Percentiles rank a stretch among this genome's conserved stretches.
Evolutionary conservation across 2,329 filamentous ascomycete genomes (phyloP).

Genomic region (Nectriaceae sp.): DNA sequence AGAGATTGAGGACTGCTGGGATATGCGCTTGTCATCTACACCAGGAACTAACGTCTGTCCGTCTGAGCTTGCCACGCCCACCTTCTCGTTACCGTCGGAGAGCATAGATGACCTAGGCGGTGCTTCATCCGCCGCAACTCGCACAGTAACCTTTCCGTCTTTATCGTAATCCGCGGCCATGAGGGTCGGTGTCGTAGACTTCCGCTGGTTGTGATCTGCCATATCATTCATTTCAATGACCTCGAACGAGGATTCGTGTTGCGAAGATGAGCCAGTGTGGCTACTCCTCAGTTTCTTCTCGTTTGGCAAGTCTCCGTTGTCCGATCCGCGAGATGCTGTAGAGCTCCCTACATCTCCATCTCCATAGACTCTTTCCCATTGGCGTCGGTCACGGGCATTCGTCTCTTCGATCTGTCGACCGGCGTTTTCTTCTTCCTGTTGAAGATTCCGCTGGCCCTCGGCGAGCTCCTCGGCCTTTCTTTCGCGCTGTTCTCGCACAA

Average conservation of each 20-base stretch:
- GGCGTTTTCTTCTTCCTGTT: constrained; percentile 68
- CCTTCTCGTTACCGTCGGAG: constrained; percentile 30
- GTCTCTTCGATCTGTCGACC: constrained; percentile 66
- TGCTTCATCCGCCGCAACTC: constrained; percentile 52
- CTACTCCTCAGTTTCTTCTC: constrained; percentile 44
- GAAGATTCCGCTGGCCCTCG: constrained; percentile 55
- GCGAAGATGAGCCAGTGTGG: constrained; percentile 34
- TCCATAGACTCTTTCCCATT: constrained; percentile 81
- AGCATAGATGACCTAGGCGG: constrained; percentile 28
- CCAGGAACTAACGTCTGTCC: constrained; percentile 15
- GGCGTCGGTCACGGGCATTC: constrained; percentile 60
- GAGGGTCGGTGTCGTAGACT: constrained; percentile 35
- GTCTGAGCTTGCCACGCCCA: constrained; percentile 13
- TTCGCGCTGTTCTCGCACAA: constrained; percentile 66
- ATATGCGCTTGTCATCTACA: constrained; percentile 21
- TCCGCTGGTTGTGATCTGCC: constrained; percentile 33
- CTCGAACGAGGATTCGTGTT: constrained; percentile 40
- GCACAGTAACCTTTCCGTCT: constrained; percentile 52
- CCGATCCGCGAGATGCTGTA: constrained; percentile 49
- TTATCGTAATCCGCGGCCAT: constrained; percentile 44
- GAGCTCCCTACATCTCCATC: constrained; percentile 48
- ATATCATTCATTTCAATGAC: constrained; percentile 61
- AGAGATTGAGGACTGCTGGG: constrained; percentile 19
- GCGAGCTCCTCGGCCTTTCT: constrained; percentile 52
- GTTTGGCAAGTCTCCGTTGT: constrained; percentile 49